Percentiles rank a stretch among this genome's conserved stretches.
Evolutionary conservation across 345 rosid species (phyloP).

Genomic region (Hibiscus tridactylites): DNA sequence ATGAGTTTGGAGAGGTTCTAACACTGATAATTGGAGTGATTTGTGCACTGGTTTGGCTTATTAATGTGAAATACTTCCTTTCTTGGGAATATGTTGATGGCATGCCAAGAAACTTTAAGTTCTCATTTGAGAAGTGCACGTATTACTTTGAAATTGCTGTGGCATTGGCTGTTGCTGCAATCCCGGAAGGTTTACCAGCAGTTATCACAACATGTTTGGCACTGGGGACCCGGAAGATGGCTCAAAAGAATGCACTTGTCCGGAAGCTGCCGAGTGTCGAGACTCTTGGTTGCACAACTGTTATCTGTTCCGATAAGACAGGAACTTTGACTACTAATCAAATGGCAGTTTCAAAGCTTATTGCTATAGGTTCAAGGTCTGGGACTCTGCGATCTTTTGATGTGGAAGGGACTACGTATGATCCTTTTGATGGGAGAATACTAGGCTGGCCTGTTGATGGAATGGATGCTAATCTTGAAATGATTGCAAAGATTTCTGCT

Average conservation of each 20-base stretch:
- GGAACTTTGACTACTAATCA: slow-evolving; percentile 92
- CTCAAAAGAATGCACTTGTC: slow-evolving; percentile 89
- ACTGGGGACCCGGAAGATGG: slow-evolving; percentile 93
- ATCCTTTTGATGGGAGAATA: slow-evolving; percentile 79
- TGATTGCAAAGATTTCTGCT: slow-evolving; percentile 80
- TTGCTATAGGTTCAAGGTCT: slow-evolving; percentile 65
- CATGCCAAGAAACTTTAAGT: slow-evolving; percentile 79
- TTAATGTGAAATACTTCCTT: slow-evolving; percentile 84
- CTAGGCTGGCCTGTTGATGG: slow-evolving; percentile 57
- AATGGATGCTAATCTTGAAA: slow-evolving; percentile 84
- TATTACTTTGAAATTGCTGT: slow-evolving; percentile 97
- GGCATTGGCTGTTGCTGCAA: slow-evolving; percentile 93
- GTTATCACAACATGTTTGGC: slow-evolving; percentile 95
- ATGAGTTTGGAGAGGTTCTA: slow-evolving; percentile 77
- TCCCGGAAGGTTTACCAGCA: slow-evolving; percentile 95
- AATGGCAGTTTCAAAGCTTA: slow-evolving; percentile 79
- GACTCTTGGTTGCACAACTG: slow-evolving; percentile 94
- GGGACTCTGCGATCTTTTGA: slow-evolving; percentile 63
- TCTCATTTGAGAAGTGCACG: slow-evolving; percentile 95
- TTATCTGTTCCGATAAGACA: slow-evolving; percentile 88
- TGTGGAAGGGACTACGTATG: slow-evolving; percentile 77
- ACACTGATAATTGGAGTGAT: slow-evolving; percentile 74
- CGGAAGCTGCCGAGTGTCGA: slow-evolving; percentile 92
- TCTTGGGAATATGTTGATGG: slow-evolving; percentile 91
- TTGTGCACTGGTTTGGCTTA: slow-evolving; percentile 87